Evolutionary conservation across 495 filamentous ascomycete species (phyloP), one percentile per base, ranked within the genome.

Genomic region (Trichoderma erinaceum): DNA sequence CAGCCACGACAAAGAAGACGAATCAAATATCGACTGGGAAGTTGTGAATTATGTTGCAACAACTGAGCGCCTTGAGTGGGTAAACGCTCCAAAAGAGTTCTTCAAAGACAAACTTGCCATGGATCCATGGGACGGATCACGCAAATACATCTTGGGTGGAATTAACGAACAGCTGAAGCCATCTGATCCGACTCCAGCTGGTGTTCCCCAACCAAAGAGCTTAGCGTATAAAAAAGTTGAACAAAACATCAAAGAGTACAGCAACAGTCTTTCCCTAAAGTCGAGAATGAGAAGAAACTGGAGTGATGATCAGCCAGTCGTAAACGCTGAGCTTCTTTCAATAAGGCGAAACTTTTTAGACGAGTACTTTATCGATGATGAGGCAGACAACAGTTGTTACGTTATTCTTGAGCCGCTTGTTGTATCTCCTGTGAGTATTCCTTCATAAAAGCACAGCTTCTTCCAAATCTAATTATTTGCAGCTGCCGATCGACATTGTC

Each of bases 301-400:
- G 73, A 77, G 83, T 65, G 79, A 80, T 61, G 77, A 88, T 43
- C 90, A 97, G 72, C 90, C 93, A 10, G 95, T 99, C 15, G 76
- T 96, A 1, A 80, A 86, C 69, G 93, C 88, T 0, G 86, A 92
- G 67, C 78, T 87, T 66, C 80, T 97, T 44, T 79, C 89, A 5
- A 85, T 92, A 63, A 88, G 92, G 29, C 85, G 92, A 48, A 96
- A 98, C 74, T 83, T 95, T 29, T 82, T 98, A 11, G 93, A 96
- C 68, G 83, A 86, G 11, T 70, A 74, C 15, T 70, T 79, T 41
- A 70, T 67, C 16, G 71, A 74, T 16, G 77, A 80, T 21, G 70
- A 79, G n/a, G 23, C 70, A 25, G 68, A 75, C 13, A 77, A 76
- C 68, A 69, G 68, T 46, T 86, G 84, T 68, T 85, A 77, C 65